phyloP scores from a whole-genome alignment of 257 asterid species.

The Eustoma russellianum region DNA sequence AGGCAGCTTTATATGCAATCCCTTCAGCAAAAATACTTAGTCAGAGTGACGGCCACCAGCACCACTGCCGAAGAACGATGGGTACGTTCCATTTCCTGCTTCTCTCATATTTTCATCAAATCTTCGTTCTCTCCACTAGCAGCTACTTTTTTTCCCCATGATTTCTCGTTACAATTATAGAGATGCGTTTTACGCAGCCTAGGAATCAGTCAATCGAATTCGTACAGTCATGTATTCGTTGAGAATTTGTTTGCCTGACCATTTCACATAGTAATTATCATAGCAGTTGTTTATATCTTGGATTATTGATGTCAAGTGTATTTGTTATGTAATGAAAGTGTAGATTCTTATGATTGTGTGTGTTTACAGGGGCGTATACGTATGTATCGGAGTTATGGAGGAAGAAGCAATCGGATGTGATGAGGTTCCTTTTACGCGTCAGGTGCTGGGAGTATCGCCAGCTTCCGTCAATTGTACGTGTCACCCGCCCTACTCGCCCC shows the following conservation, averaged over 20 bases:
- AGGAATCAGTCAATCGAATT: not conserved
- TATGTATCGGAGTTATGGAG: constrained; percentile 19
- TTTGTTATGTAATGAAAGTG: not conserved
- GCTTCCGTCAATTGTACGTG: constrained; percentile 21
- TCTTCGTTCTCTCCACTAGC: too few relatives aligned
- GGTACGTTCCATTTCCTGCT: not conserved
- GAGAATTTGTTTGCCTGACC: not conserved
- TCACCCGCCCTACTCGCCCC: constrained; percentile 18
- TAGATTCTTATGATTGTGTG: not conserved
- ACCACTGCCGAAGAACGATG: constrained; percentile 2
- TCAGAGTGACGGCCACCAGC: not conserved
- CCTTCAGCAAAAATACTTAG: not conserved
- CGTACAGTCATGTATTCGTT: not conserved
- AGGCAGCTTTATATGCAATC: too few relatives aligned
- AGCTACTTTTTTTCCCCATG: too few relatives aligned
- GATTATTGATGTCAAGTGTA: not conserved
- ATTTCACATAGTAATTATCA: not conserved
- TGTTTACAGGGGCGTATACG: constrained; percentile 11
- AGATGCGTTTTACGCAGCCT: too few relatives aligned
- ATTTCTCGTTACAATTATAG: too few relatives aligned
- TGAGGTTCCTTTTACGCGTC: constrained; percentile 18
- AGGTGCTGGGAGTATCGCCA: constrained; percentile 25
- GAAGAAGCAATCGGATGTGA: constrained; percentile 19
- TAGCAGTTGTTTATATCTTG: not conserved
- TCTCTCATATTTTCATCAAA: too few relatives aligned